phyloP scores from a whole-genome alignment of 768 basidiomycete genomes.

The Cyathus striatus region DNA sequence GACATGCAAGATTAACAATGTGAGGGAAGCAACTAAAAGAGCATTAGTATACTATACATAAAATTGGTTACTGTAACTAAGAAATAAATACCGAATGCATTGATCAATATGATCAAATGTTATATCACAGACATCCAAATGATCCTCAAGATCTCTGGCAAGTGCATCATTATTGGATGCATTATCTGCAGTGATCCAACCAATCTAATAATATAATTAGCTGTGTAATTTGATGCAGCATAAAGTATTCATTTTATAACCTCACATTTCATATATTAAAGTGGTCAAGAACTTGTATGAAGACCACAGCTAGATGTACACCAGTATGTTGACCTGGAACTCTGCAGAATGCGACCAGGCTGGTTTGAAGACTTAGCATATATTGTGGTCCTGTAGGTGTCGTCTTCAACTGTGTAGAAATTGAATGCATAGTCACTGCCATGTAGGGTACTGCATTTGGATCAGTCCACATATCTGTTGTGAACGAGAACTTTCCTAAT shows the following conservation, averaged over 20 bases:
- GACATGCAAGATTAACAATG: background rate
- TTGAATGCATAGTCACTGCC: background rate
- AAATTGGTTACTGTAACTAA: background rate
- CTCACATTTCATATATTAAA: background rate
- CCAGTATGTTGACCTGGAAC: background rate
- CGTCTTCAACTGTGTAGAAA: background rate
- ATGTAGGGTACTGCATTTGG: background rate
- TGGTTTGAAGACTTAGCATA: background rate
- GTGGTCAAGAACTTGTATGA: background rate
- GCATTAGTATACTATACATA: background rate
- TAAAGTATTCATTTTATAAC: background rate
- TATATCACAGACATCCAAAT: background rate
- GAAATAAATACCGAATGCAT: background rate
- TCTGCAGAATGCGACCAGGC: background rate
- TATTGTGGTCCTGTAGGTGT: background rate
- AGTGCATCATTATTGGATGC: background rate
- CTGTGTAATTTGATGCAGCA: background rate
- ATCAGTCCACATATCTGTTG: background rate
- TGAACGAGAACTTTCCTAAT: background rate
- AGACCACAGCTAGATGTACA: background rate
- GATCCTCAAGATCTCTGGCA: background rate
- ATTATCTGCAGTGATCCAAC: background rate
- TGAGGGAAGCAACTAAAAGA: background rate
- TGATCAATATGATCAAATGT: background rate
- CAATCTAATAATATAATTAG: background rate